phyloP scores from a whole-genome alignment of 768 basidiomycete species.

The Podaxis sp. region DNA sequence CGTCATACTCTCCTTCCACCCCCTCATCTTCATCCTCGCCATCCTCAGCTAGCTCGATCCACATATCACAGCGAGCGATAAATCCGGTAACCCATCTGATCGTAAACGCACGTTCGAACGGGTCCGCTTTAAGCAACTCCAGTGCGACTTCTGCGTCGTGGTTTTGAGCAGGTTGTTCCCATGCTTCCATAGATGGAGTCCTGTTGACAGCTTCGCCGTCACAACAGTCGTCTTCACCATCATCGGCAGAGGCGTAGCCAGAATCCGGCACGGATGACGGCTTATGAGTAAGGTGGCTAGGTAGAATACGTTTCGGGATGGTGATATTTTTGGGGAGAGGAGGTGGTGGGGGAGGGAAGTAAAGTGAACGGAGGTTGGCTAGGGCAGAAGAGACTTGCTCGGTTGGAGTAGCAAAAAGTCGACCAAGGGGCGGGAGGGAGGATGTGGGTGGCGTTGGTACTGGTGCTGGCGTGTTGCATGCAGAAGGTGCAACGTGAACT shows the following conservation, averaged over 20 bases:
- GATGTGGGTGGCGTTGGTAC: slow-evolving; percentile 37
- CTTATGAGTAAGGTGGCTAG: slow-evolving; percentile 32
- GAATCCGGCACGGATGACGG: slow-evolving; percentile 54
- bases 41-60: slow-evolving; percentile 27
- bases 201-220: background rate
- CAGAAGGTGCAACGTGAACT: slow-evolving; percentile 8
- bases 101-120: slow-evolving; percentile 62
- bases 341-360: slow-evolving; percentile 37
- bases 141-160: slow-evolving; percentile 25
- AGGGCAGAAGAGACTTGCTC: slow-evolving; percentile 39
- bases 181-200: slow-evolving; percentile 13
- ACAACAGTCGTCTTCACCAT: slow-evolving; percentile 42
- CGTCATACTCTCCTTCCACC: slow-evolving; percentile 15
- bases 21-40: slow-evolving; percentile 4
- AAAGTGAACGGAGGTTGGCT: slow-evolving; percentile 31
- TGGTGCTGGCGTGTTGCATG: background rate
- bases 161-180: background rate
- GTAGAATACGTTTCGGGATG: slow-evolving; percentile 22
- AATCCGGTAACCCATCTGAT: slow-evolving; percentile 75
- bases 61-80: slow-evolving; percentile 53
- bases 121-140: slow-evolving; percentile 53
- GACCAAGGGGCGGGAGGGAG: slow-evolving; percentile 53
- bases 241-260: slow-evolving; percentile 74
- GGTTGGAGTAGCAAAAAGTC: slow-evolving; percentile 37
- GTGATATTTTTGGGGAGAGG: slow-evolving; percentile 23